Base-by-base conservation (phyloP, 371 early-diverging fungal species). In the Furculomyces boomerangus region DNA sequence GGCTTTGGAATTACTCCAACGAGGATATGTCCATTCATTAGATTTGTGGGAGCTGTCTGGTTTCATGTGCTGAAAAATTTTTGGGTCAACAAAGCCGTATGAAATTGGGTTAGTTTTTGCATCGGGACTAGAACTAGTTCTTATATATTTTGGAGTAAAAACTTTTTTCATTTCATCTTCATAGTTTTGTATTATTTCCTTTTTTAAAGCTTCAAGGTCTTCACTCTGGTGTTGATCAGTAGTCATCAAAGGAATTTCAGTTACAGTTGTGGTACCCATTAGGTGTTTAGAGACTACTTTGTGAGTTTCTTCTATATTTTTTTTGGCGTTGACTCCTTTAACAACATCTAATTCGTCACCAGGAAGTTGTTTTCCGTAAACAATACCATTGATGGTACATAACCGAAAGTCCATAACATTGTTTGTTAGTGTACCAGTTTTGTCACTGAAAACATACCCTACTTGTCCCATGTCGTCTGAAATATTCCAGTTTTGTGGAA, bases 361-460 rank as follows among this genome's bases (percentile, higher is more conserved):
- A 0, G 67, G 69, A 31, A 58, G 55, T 51, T 63, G 66, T 51
- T 56, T 60, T 58, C 91, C 93, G 60, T 93, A 93, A 18, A 83
- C 68, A 22, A 71, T 72, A 28, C 90, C 92, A 41, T 72, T 77
- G 61, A 91, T 87, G 1, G 85, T 72, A 63, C 87, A 88, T 67
- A 85, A 85, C 30, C 89, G 81, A 59, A 93, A 91, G 62, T 90
- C 76, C 97, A 96, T 96, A 27, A 87, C 73, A 66, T 99, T 99
- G 61, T 84, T 79, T n/a, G 99, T 99, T 30, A 99, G 71, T 2
- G 99, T 97, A 10, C 98, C 98, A 31, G 99, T 99, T 63, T 97
- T 98, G 72, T 98, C 97, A 25, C 88, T 85, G 62, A 96, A 88
- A 10, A 98, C 79, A 67, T 92, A 96, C 60, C 91, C 88, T 48